Evolutionary conservation across 148 eudicot genomes (phyloP), one percentile per base, ranked within the genome.

Genomic region (Silene latifolia): DNA sequence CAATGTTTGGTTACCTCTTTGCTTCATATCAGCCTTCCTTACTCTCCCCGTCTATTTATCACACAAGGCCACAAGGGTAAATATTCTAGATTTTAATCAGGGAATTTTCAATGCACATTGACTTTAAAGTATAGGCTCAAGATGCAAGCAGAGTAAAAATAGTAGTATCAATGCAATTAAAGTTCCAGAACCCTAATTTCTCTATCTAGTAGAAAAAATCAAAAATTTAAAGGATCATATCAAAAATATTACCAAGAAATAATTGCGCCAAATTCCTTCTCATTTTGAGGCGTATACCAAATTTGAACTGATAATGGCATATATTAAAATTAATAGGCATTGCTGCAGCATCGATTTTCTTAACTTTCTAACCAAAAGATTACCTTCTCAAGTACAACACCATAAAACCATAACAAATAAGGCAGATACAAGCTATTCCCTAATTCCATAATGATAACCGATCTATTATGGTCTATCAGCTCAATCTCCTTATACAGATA

Each of bases 21-120:
- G 73, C 79, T 78, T 81, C 64, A 44, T 72, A 81, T 79, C 89
- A 75, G 66, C 63, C 82, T 81, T 83, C 72, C 82, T 84, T 77
- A 85, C 87, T 83, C 87, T 89, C 74, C 85, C 89, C 93, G 92
- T 95, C 92, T 85, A 81, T 54, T 78, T 35, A 47, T 61, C 58
- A 57, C 69, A 47, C 29, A 27, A 27, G 29, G 29, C 61, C 46
- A 76, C 32, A 60, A 60, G 69, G 21, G 73, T 46, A 74, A 75
- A 72, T 59, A 71, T 15, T 7, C 70, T 48, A 75, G 61, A 44
- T 44, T 77, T 65, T 4, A 63, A 47, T 60, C 24, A 60, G 64
- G 27, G 8, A 61, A 66, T 54, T 48, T 39, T 29, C 57, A 42
- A 75, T 29, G 57, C 58, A 58, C 18, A 39, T 4, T 17, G 12